Base-by-base conservation (phyloP, 768 basidiomycete genomes). In the Lentinula edodes region DNA sequence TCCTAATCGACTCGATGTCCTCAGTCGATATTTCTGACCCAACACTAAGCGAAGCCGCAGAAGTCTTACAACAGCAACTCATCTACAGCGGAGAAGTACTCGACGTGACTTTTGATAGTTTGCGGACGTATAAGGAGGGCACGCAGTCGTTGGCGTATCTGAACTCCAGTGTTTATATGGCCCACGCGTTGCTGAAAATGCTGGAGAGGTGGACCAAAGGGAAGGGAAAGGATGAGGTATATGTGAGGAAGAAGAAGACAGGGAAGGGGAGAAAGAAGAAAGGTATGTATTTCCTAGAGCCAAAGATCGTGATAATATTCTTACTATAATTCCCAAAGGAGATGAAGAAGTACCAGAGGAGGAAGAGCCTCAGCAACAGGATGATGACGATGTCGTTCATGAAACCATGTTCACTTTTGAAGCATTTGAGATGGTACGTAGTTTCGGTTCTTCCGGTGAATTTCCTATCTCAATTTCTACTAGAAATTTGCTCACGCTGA, bases 21-120 rank as follows among this genome's bases (percentile, higher is more conserved):
- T 77, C 80, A 51, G 76, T 81, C 56, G 72, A 77, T 32, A 76
- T 80, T 45, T 50, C 58, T 32, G 83, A 86, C 48, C 70, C 79
- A 15, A 66, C 41, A 18, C 79, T 93, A 64, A 75, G 77, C 48
- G 93, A 96, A 39, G 88, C 90, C 28, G 90, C 95, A 53, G 86
- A 86, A 59, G 77, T 89, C 18, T 79, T 98, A 1, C 91, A 94
- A 67, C 86, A 93, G 64, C 93, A 97, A 71, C 78, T 99, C 28
- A 89, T 98, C 68, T 98, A 98, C 76, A 95, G 95, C 67, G 95
- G 93, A 38, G 94, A 98, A 65, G 87, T 95, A 16, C 85, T 98
- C 58, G 95, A 98, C 66, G 85, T 94, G 23, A 84, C 94, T 0
- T 76, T 95, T 48, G 88, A 90, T 28, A 88, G 90, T 59, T 72